phyloP scores from a whole-genome alignment of 257 asterid genomes.

The Ehretia macrophylla region DNA sequence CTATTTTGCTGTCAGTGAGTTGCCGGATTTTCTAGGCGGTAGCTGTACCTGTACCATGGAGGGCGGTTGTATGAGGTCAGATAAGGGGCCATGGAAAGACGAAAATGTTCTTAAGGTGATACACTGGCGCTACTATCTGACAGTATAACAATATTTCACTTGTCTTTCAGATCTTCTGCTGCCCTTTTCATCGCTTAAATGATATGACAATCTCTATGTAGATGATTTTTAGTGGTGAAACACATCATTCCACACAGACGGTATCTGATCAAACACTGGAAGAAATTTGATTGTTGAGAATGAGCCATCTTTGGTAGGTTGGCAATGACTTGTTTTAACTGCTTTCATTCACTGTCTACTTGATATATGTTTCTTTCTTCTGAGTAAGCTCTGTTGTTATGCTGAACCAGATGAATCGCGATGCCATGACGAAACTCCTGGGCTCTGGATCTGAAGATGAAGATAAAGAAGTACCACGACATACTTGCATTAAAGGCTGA shows the following conservation, averaged over 20 bases:
- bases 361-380: neutral
- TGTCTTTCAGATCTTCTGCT: neutral
- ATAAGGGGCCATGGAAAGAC: conserved; percentile 63
- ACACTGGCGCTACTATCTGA: neutral
- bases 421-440: conserved; percentile 8
- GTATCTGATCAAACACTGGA: neutral
- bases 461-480: no score
- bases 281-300: conserved; percentile 2
- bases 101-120: conserved; percentile 16
- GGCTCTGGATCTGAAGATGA: conserved; percentile 15
- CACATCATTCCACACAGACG: conserved; percentile 6
- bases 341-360: no score
- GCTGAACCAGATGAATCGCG: conserved; percentile 15
- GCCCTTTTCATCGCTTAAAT: neutral
- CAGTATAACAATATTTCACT: neutral
- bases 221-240: conserved; percentile 19
- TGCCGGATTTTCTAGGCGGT: conserved; percentile 62
- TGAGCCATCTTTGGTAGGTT: neutral
- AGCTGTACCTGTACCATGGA: conserved; percentile 41
- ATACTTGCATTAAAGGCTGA: no score
- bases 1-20: conserved; percentile 32
- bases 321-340: no score
- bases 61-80: conserved; percentile 59
- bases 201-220: neutral
- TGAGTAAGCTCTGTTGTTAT: neutral